These are phyloP conservation scores for Ochromonas danica DNA, from an alignment of 108 stramenopile species.

Conservation along the genomic window DNA sequence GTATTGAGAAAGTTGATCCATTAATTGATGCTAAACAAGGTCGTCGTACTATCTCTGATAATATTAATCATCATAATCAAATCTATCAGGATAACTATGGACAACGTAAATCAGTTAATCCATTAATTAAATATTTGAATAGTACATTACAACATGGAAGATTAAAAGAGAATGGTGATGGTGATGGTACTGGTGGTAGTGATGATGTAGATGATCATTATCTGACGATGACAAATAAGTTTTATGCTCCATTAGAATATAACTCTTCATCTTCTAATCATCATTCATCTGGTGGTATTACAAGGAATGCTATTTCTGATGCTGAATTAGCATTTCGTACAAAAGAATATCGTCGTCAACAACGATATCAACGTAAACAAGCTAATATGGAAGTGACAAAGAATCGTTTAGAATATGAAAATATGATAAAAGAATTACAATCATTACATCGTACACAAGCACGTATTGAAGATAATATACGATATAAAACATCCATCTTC, in stretches of 20 bases:
- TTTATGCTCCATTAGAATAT: neutral
- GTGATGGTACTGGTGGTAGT: neutral
- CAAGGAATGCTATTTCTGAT: neutral
- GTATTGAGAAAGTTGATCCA: neutral
- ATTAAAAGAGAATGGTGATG: no score
- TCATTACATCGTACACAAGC: neutral
- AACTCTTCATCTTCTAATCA: neutral
- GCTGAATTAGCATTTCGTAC: neutral
- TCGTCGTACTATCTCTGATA: neutral
- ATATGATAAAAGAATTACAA: neutral
- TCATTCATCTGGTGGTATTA: neutral
- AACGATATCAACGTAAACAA: neutral
- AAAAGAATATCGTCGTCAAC: constrained; percentile 11
- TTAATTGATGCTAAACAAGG: neutral
- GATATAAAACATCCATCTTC: neutral
- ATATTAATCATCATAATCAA: neutral
- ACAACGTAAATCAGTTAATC: no score
- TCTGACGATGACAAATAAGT: neutral
- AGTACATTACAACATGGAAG: no score
- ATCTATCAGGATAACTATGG: neutral
- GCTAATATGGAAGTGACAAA: constrained; percentile 20
- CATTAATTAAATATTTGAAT: no score
- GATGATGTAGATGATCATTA: neutral
- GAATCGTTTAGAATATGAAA: neutral
- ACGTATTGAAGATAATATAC: constrained; percentile 10